Base-by-base conservation (phyloP, 352 stramenopile genomes). In the Phytophthora cryptogea region DNA sequence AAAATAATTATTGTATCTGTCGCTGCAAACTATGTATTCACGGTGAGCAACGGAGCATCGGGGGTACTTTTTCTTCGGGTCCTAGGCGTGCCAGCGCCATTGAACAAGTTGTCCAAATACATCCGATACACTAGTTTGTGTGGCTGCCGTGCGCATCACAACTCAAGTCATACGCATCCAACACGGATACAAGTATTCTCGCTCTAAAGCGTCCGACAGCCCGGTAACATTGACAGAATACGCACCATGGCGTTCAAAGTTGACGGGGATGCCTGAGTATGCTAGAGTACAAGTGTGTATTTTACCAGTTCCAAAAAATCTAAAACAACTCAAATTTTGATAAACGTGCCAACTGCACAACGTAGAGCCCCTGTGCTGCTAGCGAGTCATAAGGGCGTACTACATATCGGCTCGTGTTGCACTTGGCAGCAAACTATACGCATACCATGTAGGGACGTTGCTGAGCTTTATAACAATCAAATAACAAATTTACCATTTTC, bases 401-500 rank as follows among this genome's bases (percentile, higher is more conserved):
- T 23, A 20, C 36, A 41, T 41, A n/a, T 5, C 4, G 35, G 13
- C 16, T 41, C 20, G 5, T 14, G 36, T 41, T 41, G 35, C 13
- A 40, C 14, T 40, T 8, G 35, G 35, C 14, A 41, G n/a, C 5
- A 41, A 41, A 8, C n/a, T n/a, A 20, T 23, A n/a, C 17, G n/a
- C 36, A 5, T 41, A 2, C 20, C 20, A 23, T 23, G 20, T 23
- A n/a, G n/a, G n/a, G n/a, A n/a, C n/a, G n/a, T n/a, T n/a, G n/a
- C n/a, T n/a, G n/a, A n/a, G n/a, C n/a, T n/a, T n/a, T n/a, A n/a
- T 23, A 23, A 23, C 20, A 23, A 23, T 23, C 20, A 23, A 23
- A 16, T 16, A 39, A 10, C 33, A 39, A 39, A 7, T n/a, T 36
- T 48, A 48, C 23, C 13, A 16, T 49, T 49, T 49, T 49, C 43